Conservation (phyloP, 2,329 filamentous ascomycete genomes). For the Colletotrichum echinochloae region DNA sequence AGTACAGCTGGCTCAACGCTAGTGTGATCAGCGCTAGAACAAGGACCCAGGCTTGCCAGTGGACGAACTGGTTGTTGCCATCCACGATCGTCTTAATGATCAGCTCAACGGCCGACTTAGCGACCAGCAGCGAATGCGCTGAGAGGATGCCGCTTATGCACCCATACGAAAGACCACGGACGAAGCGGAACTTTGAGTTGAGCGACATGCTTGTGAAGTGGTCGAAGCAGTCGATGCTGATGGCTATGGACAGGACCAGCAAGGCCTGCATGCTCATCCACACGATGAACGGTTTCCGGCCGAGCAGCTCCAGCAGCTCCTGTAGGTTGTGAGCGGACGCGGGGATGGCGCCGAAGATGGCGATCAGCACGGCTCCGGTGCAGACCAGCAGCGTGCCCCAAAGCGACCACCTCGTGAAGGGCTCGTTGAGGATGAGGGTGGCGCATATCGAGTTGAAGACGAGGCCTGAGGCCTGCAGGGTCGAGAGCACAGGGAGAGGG, state of each 20-base stretch:
- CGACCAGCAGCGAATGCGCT: constrained; percentile 90
- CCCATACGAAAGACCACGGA: constrained; percentile 88
- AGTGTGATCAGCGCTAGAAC: constrained; percentile 83
- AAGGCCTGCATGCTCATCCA: constrained; percentile 90
- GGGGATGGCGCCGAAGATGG: constrained; percentile 91
- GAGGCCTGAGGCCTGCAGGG: constrained; percentile 92
- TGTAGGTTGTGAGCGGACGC: constrained; percentile 90
- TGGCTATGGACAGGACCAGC: constrained; percentile 76
- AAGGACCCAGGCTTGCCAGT: constrained; percentile 95
- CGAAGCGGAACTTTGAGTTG: constrained; percentile 77
- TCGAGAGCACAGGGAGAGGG: constrained; percentile 92
- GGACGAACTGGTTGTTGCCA: constrained; percentile 90
- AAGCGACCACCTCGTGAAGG: constrained; percentile 94
- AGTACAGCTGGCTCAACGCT: constrained; percentile 92
- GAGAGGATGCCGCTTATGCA: constrained; percentile 93
- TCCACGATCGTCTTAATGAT: constrained; percentile 88
- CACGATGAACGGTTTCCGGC: constrained; percentile 79
- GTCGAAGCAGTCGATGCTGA: constrained; percentile 69
- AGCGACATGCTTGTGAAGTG: constrained; percentile 65
- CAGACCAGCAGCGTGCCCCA: constrained; percentile 91
- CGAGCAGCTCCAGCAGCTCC: constrained; percentile 83
- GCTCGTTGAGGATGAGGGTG: constrained; percentile 89
- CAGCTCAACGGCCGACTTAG: constrained; percentile 96
- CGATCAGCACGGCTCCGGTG: constrained; percentile 89
- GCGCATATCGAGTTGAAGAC: constrained; percentile 99